Base-by-base conservation (phyloP, 352 stramenopile species). In the Phytophthora syringae region DNA sequence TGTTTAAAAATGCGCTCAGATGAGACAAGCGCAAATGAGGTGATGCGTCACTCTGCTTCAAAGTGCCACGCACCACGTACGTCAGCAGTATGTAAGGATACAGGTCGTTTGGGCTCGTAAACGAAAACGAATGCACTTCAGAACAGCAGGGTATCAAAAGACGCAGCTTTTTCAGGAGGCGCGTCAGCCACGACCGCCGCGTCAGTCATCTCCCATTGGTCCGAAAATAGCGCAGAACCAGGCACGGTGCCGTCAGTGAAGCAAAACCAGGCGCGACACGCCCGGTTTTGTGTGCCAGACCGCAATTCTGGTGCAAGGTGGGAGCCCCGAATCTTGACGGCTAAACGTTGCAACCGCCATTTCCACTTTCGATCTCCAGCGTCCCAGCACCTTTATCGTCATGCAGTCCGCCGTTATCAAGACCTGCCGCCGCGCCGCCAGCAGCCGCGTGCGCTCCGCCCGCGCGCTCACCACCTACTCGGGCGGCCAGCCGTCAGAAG, bases 401-500 rank as follows among this genome's bases (percentile, higher is more conserved):
- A 76, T 77, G 64, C 69, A 71, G 22, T 55, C 64, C 36, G 52
- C 59, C 18, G 25, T 65, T 10, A 21, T 70, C 52, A 68, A 77
- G 34, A 66, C 50, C 21, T 77, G 50, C 47, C 44, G 57, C 22
- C 64, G 69, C 28, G 55, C 54, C 6, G 64, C 51, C 36, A n/a
- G 7, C 13, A 20, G 59, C 11, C 53, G 32, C 34, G 18, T 55
- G 10, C 48, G 30, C 45, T 64, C 58, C 21, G 39, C 40, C 18
- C 65, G 65, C 22, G 36, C 70, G 4, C 37, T 90, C 45, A 94
- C 86, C 51, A 96, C 88, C 49, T 97, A 97, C 73, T 94, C 84
- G 18, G 90, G 89, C 52, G 91, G 91, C 37, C 91, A 97, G 70
- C 83, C 91, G 15, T 90, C 72, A 42, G 88, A 96, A 64, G 91